phyloP scores from a whole-genome alignment of 176 grass and related monocot genomes.

The Bolboschoenus planiculmis region DNA sequence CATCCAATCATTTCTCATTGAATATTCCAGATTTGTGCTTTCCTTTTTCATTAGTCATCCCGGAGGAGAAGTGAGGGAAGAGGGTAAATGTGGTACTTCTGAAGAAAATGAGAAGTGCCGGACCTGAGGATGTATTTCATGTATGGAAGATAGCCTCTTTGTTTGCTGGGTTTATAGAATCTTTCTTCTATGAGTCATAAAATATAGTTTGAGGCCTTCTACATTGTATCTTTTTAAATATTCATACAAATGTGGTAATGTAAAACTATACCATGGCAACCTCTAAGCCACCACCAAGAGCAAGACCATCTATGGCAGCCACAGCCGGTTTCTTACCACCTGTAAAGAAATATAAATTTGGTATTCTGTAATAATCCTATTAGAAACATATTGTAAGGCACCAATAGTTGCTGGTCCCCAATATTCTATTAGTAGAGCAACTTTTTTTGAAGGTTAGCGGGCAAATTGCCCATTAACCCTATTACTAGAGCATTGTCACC shows the following conservation, averaged over 20 bases:
- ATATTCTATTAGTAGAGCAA: not conserved
- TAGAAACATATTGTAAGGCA: not conserved
- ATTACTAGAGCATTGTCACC: not conserved
- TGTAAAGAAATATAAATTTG: conserved; percentile 24
- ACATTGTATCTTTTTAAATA: not conserved
- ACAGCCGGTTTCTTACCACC: conserved; percentile 74
- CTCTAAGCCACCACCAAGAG: conserved; percentile 84
- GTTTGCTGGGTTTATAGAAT: not conserved
- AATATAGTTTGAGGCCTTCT: not conserved
- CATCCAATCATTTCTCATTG: not conserved
- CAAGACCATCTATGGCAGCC: conserved; percentile 79
- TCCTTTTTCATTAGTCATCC: not conserved
- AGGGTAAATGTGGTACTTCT: not conserved
- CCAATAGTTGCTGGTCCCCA: not conserved
- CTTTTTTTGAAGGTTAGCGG: not conserved
- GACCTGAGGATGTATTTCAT: not conserved
- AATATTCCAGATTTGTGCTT: not conserved
- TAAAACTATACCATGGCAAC: conserved; percentile 71
- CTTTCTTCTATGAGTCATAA: not conserved
- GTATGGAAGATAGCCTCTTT: not conserved
- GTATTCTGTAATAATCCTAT: not conserved
- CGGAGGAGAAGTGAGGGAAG: not conserved
- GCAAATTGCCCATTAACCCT: not conserved
- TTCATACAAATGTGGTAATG: not conserved
- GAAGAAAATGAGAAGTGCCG: not conserved